A percentile compares a stretch with the other conserved stretches of the same genome.
Conservation (phyloP, 306 rosid genomes). For the Cicer chorassanicum region DNA sequence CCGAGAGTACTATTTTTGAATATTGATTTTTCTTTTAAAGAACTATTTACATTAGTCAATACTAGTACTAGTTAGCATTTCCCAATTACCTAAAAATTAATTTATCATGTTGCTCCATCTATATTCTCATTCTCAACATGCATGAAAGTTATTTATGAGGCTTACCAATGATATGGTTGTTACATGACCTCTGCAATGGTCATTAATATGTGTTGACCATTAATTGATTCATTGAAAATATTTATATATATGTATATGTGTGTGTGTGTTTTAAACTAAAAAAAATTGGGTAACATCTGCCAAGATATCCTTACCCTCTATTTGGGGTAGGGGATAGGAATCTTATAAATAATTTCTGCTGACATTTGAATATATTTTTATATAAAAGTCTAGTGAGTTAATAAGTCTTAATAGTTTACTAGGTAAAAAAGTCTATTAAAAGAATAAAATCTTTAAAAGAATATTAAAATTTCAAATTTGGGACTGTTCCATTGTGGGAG, state of each 20-base stretch:
- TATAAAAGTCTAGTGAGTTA: neutral
- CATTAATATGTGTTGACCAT: constrained; percentile 22
- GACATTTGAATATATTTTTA: neutral
- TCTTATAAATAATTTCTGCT: constrained; percentile 1
- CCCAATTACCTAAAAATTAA: too few relatives aligned
- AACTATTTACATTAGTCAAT: too few relatives aligned
- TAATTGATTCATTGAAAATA: too few relatives aligned
- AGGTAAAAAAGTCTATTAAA: neutral
- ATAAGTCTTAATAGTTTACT: neutral
- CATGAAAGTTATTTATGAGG: constrained; percentile 15
- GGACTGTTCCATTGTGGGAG: neutral
- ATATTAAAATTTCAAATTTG: neutral
- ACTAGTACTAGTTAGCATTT: too few relatives aligned
- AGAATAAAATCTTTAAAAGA: too few relatives aligned
- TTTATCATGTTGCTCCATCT: neutral
- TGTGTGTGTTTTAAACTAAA: neutral
- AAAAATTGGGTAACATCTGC: neutral
- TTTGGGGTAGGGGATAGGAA: constrained; percentile 3
- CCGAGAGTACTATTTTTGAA: too few relatives aligned
- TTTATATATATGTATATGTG: neutral
- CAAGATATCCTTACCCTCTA: neutral
- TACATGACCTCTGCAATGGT: neutral
- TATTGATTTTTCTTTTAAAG: too few relatives aligned
- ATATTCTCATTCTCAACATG: neutral
- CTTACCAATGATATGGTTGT: constrained; percentile 8